Evolutionary conservation across 2,329 filamentous ascomycete genomes (phyloP).

Genomic region (Botrytis aclada): DNA sequence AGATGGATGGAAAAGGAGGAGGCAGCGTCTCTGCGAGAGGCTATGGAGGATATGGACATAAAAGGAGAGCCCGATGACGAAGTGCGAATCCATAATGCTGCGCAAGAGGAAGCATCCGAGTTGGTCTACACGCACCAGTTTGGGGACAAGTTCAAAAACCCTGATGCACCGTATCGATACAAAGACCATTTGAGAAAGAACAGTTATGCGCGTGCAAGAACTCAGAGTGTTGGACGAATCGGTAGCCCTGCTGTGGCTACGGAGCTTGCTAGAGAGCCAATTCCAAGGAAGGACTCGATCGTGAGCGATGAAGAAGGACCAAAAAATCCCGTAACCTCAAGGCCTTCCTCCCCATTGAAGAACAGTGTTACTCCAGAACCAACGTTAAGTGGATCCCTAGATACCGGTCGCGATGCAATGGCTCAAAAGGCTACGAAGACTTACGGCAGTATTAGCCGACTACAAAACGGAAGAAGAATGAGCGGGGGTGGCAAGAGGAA

Average conservation of each 20-base stretch:
- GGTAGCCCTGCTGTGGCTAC: constrained; percentile 45
- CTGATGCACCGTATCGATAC: constrained; percentile 65
- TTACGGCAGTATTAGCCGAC: constrained; percentile 30
- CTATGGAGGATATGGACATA: constrained; percentile 71
- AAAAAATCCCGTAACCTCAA: not conserved
- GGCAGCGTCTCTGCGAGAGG: constrained; percentile 64
- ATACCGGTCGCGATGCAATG: constrained; percentile 25
- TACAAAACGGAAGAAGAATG: constrained; percentile 23
- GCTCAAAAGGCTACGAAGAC: constrained; percentile 25
- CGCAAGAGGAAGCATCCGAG: constrained; percentile 74
- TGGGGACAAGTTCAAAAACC: constrained; percentile 51
- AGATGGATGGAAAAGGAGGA: constrained; percentile 82
- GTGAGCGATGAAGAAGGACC: constrained; percentile 38
- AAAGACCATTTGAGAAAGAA: constrained; percentile 66
- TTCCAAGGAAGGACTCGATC: constrained; percentile 36
- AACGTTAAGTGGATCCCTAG: constrained; percentile 27
- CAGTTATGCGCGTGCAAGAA: constrained; percentile 66
- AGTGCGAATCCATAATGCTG: constrained; percentile 62
- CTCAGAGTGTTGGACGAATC: constrained; percentile 55
- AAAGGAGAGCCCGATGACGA: constrained; percentile 54
- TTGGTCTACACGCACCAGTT: constrained; percentile 75
- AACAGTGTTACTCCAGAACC: constrained; percentile 35
- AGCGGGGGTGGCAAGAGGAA: constrained; percentile 50
- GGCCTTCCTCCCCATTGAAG: constrained; percentile 35
- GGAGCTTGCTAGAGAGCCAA: constrained; percentile 34